Conservation (phyloP, 1,284 basidiomycete species). For the Erythrobasidium hasegawianum region DNA sequence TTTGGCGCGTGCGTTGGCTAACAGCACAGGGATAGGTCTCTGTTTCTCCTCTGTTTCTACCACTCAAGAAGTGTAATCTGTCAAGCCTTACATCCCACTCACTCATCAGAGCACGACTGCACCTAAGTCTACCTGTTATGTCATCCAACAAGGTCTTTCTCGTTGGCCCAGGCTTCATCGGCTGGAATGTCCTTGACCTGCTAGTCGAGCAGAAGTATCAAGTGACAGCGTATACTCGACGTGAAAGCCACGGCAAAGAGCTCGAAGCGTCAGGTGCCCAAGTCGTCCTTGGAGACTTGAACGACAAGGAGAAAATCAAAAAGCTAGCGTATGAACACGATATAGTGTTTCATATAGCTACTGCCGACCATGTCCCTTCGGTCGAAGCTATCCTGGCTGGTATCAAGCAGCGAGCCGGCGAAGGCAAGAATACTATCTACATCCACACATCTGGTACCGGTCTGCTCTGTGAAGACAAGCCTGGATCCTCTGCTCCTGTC, state of each 20-base stretch:
- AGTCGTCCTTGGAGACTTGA: background rate
- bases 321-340: background rate
- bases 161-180: conserved; percentile 1
- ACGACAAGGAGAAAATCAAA: background rate
- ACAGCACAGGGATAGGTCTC: no score
- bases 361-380: conserved; percentile 15
- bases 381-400: conserved; percentile 18
- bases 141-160: conserved; percentile 8
- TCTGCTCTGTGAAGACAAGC: conserved; percentile 1
- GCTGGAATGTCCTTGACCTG: conserved; percentile 3
- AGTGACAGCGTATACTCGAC: background rate
- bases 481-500: background rate
- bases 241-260: background rate
- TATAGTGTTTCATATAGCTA: conserved; percentile 3
- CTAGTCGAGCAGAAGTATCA: background rate
- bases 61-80: no score
- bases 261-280: background rate
- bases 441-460: conserved; percentile 19
- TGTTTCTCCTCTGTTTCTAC: no score
- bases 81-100: no score
- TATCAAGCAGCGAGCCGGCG: conserved; percentile 7
- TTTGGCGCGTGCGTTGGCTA: no score
- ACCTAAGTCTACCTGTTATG: no score
- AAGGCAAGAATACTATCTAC: conserved; percentile 10
- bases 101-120: no score